These are phyloP conservation scores for Eleusine indica DNA, from an alignment of 176 grass and related monocot species.

Conservation along the genomic window DNA sequence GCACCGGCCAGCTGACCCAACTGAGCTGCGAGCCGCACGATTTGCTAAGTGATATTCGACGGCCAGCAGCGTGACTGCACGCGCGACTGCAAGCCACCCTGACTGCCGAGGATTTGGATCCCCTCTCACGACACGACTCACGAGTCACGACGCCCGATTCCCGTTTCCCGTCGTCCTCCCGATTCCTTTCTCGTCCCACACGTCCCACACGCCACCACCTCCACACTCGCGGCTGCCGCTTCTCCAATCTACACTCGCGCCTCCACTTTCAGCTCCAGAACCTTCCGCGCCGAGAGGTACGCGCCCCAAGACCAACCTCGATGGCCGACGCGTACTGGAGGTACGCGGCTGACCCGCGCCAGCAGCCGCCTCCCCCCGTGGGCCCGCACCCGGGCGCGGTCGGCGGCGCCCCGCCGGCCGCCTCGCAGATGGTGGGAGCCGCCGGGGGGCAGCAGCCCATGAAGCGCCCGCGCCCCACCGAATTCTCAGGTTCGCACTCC, in stretches of 20 bases:
- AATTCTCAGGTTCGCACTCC: constrained; percentile 50
- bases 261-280: background rate
- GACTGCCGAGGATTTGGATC: too few relatives aligned
- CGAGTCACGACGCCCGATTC: background rate
- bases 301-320: background rate
- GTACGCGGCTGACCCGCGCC: constrained; percentile 54
- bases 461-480: constrained; percentile 61
- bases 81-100: too few relatives aligned
- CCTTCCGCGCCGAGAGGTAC: background rate
- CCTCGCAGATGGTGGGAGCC: background rate
- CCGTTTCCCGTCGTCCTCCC: too few relatives aligned
- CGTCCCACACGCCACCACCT: background rate
- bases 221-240: background rate
- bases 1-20: too few relatives aligned
- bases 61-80: too few relatives aligned
- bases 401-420: constrained; percentile 21
- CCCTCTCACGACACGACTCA: background rate
- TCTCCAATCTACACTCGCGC: background rate
- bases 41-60: too few relatives aligned
- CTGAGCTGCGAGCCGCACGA: too few relatives aligned
- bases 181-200: background rate
- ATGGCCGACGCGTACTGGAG: constrained; percentile 82
- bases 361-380: constrained; percentile 27
- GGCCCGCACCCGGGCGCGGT: background rate
- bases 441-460: constrained; percentile 32